Conservation (phyloP, 768 basidiomycete species). For the Ramaria rubella region DNA sequence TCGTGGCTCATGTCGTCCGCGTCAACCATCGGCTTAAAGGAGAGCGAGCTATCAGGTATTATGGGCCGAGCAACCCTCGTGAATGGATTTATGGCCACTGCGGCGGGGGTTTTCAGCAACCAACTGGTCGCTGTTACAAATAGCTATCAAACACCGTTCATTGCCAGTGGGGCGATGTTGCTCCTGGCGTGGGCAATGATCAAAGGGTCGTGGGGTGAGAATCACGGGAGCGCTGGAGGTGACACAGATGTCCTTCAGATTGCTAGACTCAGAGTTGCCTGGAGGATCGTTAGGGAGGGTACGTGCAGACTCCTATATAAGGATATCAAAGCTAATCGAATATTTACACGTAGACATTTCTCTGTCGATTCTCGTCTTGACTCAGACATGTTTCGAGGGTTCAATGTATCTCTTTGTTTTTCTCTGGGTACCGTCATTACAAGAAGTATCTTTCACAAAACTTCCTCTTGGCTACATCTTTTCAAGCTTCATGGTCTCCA, state of each 20-base stretch:
- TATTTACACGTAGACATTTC: conserved; percentile 40
- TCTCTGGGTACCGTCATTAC: conserved; percentile 72
- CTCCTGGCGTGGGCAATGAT: conserved; percentile 52
- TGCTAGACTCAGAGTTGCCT: conserved; percentile 47
- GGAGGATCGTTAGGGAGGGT: conserved; percentile 51
- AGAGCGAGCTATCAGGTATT: conserved; percentile 56
- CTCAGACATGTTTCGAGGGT: conserved; percentile 78
- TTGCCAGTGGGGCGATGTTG: conserved; percentile 54
- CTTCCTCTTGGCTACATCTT: conserved; percentile 77
- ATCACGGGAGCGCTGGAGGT: conserved; percentile 49
- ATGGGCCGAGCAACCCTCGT: conserved; percentile 69
- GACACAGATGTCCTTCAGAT: conserved; percentile 43
- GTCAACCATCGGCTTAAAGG: conserved; percentile 42
- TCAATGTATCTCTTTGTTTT: conserved; percentile 85
- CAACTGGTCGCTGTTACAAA: conserved; percentile 46
- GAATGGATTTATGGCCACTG: conserved; percentile 66
- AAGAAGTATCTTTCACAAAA: conserved; percentile 43
- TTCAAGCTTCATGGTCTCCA: conserved; percentile 72
- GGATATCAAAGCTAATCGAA: neutral
- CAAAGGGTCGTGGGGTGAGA: conserved; percentile 55
- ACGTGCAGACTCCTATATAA: conserved; percentile 5
- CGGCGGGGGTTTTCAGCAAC: conserved; percentile 61
- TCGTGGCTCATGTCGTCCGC: conserved; percentile 69
- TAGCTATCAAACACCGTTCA: conserved; percentile 58
- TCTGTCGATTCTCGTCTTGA: conserved; percentile 59